These are phyloP conservation scores for Yamadazyma friedrichii DNA, from an alignment of 1,139 yeast species.

Conservation along the genomic window DNA sequence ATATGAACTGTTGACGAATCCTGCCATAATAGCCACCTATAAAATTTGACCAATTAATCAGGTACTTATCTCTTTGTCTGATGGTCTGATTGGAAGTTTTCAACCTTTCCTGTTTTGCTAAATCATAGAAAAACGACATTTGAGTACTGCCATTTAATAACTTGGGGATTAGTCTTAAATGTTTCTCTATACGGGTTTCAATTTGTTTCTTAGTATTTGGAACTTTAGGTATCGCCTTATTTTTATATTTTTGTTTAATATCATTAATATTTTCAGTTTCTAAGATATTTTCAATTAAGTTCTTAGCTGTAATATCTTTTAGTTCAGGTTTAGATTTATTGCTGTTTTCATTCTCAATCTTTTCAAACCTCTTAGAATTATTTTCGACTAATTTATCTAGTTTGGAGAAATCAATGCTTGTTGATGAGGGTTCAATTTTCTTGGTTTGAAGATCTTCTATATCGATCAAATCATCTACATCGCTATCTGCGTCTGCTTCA, in stretches of 20 bases:
- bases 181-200: slow-evolving; percentile 24
- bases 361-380: background rate
- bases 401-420: background rate
- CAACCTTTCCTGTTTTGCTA: slow-evolving; percentile 41
- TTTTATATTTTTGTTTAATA: slow-evolving; percentile 21
- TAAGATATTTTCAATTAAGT: slow-evolving; percentile 7
- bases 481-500: slow-evolving; percentile 13
- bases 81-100: slow-evolving; percentile 43
- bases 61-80: slow-evolving; percentile 47
- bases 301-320: background rate
- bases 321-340: too few relatives aligned
- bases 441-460: slow-evolving; percentile 5
- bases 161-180: slow-evolving; percentile 33
- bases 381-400: slow-evolving; percentile 4
- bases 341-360: too few relatives aligned
- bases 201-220: slow-evolving; percentile 25
- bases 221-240: slow-evolving; percentile 25
- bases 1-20: slow-evolving; percentile 52
- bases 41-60: slow-evolving; percentile 45
- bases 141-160: slow-evolving; percentile 41
- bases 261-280: slow-evolving; percentile 12
- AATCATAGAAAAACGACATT: slow-evolving; percentile 47
- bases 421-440: background rate
- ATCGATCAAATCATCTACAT: slow-evolving; percentile 9
- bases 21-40: slow-evolving; percentile 66